Conservation (phyloP, 495 filamentous ascomycete genomes). For the Lasiosphaeriaceae sp. region DNA sequence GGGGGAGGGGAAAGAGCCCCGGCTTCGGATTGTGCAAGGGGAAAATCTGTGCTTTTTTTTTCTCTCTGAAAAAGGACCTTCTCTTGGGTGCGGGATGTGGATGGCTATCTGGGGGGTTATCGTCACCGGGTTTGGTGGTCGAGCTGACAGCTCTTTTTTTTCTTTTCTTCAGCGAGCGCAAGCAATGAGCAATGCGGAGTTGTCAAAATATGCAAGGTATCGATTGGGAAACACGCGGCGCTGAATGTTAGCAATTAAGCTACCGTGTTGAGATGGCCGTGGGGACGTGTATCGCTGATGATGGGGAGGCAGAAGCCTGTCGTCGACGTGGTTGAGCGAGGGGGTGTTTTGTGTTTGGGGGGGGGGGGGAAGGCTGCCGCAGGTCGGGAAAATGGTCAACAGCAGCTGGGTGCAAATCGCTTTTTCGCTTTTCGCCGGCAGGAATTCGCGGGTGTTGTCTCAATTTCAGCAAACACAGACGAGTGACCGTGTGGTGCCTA, state of each 20-base stretch:
- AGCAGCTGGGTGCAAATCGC: constrained; percentile 17
- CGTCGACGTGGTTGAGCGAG: constrained; percentile 12
- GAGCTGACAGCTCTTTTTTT: constrained; percentile 10
- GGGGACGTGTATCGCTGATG: constrained; percentile 16
- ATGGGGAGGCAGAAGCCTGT: not conserved
- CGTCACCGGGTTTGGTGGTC: constrained; percentile 24
- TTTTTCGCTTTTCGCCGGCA: constrained; percentile 9
- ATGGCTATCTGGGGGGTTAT: constrained; percentile 20
- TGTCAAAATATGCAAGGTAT: constrained; percentile 10
- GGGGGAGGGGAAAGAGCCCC: constrained; percentile 20
- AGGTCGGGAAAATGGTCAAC: constrained; percentile 24
- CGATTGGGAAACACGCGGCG: constrained; percentile 10
- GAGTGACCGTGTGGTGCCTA: constrained; percentile 24
- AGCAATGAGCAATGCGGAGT: constrained; percentile 14
- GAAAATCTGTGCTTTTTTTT: constrained; percentile 3
- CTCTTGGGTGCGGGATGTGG: constrained; percentile 13
- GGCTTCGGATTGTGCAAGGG: constrained; percentile 6
- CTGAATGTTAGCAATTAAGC: constrained; percentile 15
- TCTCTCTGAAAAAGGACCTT: constrained; percentile 1
- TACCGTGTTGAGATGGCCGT: constrained; percentile 13
- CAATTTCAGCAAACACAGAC: constrained; percentile 16
- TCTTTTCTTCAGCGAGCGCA: constrained; percentile 11
- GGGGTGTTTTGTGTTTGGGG: constrained; percentile 9
- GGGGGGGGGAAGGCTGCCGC: constrained; percentile 21
- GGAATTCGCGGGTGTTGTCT: constrained; percentile 27